phyloP scores from a whole-genome alignment of 495 filamentous ascomycete species.

The Tuber umbilicatum region DNA sequence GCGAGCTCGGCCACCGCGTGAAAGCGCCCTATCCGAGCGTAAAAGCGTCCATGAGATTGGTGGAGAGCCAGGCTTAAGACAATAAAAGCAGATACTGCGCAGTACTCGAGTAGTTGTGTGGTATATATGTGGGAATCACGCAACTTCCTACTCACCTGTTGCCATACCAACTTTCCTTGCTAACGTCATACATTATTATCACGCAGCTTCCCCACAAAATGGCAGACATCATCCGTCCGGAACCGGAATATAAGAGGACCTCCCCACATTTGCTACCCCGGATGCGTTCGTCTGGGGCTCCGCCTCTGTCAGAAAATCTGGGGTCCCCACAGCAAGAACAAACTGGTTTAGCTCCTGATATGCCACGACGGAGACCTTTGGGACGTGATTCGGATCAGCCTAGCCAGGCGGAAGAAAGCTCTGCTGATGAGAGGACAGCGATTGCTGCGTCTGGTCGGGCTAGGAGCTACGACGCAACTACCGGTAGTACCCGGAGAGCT shows the following conservation, averaged over 20 bases:
- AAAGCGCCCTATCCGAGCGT: not conserved
- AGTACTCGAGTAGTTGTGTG: not conserved
- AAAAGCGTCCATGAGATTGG: not conserved
- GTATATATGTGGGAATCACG: not conserved
- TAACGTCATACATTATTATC: not conserved
- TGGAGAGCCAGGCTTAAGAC: not conserved
- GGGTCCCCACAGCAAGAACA: not conserved
- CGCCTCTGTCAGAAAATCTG: not conserved
- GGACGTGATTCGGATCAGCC: not conserved
- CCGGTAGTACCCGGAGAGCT: not conserved
- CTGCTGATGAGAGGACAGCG: conserved; percentile 28
- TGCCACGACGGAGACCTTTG: not conserved
- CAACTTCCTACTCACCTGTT: not conserved
- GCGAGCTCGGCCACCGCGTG: not conserved
- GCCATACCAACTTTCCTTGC: not conserved
- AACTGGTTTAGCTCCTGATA: not conserved
- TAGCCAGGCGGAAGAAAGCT: conserved; percentile 8
- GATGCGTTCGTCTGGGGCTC: not conserved
- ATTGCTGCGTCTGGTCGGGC: conserved; percentile 22
- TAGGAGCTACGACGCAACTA: conserved; percentile 29
- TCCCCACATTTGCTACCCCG: not conserved
- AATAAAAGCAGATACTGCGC: not conserved
- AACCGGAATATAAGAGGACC: not conserved
- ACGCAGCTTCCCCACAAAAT: not conserved
- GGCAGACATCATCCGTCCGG: not conserved